Conservation (phyloP, 352 stramenopile genomes). For the Globisporangium echinulatum region DNA sequence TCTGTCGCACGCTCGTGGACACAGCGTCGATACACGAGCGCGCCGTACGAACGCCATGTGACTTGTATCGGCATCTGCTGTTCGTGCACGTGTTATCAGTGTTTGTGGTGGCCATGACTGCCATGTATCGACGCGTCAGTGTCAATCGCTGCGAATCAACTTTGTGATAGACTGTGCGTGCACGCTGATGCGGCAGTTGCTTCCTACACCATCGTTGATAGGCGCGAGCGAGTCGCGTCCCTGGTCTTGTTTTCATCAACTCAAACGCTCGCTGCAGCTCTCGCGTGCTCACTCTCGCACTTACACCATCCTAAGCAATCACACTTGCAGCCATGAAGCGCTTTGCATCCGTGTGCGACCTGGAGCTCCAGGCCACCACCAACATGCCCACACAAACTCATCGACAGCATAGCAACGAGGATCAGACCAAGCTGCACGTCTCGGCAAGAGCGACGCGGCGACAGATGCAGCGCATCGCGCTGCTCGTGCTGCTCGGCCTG, state of each 20-base stretch:
- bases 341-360: constrained; percentile 9
- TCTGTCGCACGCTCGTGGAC: no score
- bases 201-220: not conserved
- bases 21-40: no score
- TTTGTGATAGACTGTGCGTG: not conserved
- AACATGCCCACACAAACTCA: not conserved
- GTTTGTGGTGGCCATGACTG: no score
- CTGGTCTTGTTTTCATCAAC: not conserved
- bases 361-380: constrained; percentile 5
- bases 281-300: not conserved
- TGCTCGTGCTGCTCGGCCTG: constrained; percentile 3
- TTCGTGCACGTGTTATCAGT: no score
- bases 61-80: no score
- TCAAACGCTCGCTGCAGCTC: not conserved
- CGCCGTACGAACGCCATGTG: no score
- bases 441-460: not conserved
- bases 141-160: not conserved
- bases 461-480: constrained; percentile 5
- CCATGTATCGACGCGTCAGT: no score
- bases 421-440: not conserved
- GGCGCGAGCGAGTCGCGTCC: not conserved
- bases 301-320: not conserved
- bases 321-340: constrained; percentile 5
- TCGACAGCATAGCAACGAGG: not conserved
- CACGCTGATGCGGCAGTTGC: not conserved